phyloP scores from a whole-genome alignment of 208 protist genomes.

The Trypanosoma boissoni region DNA sequence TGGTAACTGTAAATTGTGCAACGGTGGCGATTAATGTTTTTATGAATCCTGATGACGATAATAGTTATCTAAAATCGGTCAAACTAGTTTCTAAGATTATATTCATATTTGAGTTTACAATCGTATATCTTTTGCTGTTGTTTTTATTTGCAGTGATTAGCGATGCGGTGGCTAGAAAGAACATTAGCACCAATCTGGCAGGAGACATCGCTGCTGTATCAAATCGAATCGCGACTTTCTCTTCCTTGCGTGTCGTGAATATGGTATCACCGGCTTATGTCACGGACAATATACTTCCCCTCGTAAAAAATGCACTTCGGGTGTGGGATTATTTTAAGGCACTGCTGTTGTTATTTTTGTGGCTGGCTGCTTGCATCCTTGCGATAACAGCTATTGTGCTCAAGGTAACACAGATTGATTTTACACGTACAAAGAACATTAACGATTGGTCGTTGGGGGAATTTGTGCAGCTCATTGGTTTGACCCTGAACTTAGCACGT shows the following conservation, averaged over 20 bases:
- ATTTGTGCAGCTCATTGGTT: slow-evolving; percentile 26
- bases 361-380: slow-evolving; percentile 16
- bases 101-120: slow-evolving; percentile 26
- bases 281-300: slow-evolving; percentile 19
- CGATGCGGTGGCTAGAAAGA: slow-evolving; percentile 17
- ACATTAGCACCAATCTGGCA: slow-evolving; percentile 30
- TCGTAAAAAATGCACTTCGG: slow-evolving; percentile 16
- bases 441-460: slow-evolving; percentile 19
- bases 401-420: slow-evolving; percentile 33
- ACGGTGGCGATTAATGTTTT: slow-evolving; percentile 32
- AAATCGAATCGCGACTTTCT: slow-evolving; percentile 22
- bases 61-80: slow-evolving; percentile 3
- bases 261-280: slow-evolving; percentile 25
- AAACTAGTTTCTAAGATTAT: slow-evolving; percentile 12
- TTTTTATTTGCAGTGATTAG: slow-evolving; percentile 21
- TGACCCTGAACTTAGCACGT: slow-evolving; percentile 30
- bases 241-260: slow-evolving; percentile 17
- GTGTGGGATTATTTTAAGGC: slow-evolving; percentile 12
- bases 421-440: slow-evolving; percentile 21
- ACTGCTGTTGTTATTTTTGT: slow-evolving; percentile 13
- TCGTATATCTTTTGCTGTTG: slow-evolving; percentile 21
- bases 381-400: slow-evolving; percentile 16
- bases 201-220: slow-evolving; percentile 25
- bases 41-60: not conserved
- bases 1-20: slow-evolving; percentile 20